Evolutionary conservation across 2,329 filamentous ascomycete genomes (phyloP).

Genomic region (Penicillium frequentans): DNA sequence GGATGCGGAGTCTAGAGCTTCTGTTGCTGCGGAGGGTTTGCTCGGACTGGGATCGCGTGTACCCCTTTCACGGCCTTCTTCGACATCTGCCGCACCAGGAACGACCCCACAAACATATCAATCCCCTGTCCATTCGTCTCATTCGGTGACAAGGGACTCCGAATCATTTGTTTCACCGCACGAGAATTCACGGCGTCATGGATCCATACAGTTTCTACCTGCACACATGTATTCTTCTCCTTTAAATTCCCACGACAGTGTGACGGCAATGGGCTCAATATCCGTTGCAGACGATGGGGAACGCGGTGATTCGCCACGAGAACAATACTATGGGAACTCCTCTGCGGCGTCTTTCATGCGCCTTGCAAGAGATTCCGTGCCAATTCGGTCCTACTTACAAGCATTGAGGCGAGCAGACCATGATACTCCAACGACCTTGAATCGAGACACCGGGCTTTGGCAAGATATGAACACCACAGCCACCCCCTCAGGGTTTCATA

Average conservation of each 20-base stretch:
- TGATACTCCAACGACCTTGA: slow-evolving; percentile 3
- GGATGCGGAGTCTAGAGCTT: slow-evolving; percentile 17
- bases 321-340: slow-evolving; percentile 43
- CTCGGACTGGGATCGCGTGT: slow-evolving; percentile 15
- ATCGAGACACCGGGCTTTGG: slow-evolving; percentile 10
- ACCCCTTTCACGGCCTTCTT: not conserved
- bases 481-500: slow-evolving; percentile 17
- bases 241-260: slow-evolving; percentile 21
- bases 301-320: slow-evolving; percentile 15
- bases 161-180: not conserved
- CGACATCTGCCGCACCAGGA: not conserved
- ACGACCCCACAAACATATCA: not conserved
- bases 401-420: slow-evolving; percentile 8
- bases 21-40: slow-evolving; percentile 19
- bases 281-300: slow-evolving; percentile 30
- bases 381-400: slow-evolving; percentile 14
- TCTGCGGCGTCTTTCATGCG: slow-evolving; percentile 44
- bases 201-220: not conserved
- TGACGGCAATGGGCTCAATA: slow-evolving; percentile 44
- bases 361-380: slow-evolving; percentile 35
- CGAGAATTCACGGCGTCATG: not conserved
- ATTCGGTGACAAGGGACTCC: not conserved
- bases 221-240: slow-evolving; percentile 12
- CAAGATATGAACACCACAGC: slow-evolving; percentile 12
- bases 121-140: not conserved